Percentiles rank a stretch among this genome's conserved stretches.
These are phyloP conservation scores for Musa schizocarpa DNA, from an alignment of 176 grass and related monocot genomes.

Conservation along the genomic window DNA sequence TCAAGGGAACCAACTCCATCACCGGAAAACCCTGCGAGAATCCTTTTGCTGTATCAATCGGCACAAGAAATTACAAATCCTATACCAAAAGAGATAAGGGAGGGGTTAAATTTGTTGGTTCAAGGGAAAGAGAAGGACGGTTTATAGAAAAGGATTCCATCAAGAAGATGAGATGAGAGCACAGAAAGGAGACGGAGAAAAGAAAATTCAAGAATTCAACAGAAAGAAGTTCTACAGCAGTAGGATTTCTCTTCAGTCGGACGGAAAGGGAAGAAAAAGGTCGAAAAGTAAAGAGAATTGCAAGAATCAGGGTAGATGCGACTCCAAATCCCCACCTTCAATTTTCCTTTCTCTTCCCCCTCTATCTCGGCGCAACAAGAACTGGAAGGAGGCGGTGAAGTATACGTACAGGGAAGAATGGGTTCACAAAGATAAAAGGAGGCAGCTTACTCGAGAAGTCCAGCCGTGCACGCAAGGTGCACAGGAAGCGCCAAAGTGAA, in stretches of 20 bases:
- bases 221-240: no score
- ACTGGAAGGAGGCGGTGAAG: neutral
- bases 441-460: neutral
- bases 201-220: no score
- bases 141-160: no score
- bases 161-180: no score
- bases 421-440: no score
- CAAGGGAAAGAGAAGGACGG: no score
- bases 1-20: slow-evolving; percentile 69
- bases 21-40: neutral
- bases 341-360: neutral
- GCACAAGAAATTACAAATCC: neutral
- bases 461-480: neutral
- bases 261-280: neutral
- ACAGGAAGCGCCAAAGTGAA: neutral
- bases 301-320: neutral
- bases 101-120: no score
- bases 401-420: neutral
- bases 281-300: neutral
- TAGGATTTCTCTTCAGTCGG: no score
- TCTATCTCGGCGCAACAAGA: neutral
- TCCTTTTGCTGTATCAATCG: neutral
- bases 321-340: neutral
- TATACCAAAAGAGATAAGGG: neutral
- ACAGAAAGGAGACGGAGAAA: no score